Evolutionary conservation across 2,329 filamentous ascomycete genomes (phyloP).

Genomic region (Fusarium papillatum): DNA sequence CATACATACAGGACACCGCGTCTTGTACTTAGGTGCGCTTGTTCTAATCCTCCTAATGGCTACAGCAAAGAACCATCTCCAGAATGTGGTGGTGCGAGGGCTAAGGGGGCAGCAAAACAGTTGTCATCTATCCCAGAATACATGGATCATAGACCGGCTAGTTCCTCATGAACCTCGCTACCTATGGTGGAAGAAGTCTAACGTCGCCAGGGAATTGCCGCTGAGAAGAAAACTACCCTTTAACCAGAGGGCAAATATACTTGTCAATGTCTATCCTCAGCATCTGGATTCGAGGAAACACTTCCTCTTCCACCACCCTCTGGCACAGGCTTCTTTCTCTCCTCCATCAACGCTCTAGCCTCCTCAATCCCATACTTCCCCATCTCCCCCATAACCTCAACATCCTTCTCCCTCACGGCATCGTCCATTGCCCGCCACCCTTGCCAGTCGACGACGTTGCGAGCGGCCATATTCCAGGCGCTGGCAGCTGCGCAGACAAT

Average conservation of each 20-base stretch:
- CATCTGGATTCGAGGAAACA: not conserved
- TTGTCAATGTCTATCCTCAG: not conserved
- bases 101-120: not conserved
- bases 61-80: not conserved
- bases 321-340: conserved; percentile 23
- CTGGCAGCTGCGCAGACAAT: conserved; percentile 54
- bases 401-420: conserved; percentile 45
- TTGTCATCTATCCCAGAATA: not conserved
- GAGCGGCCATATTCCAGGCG: conserved; percentile 52
- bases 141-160: not conserved
- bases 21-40: no score
- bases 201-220: not conserved
- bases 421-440: conserved; percentile 45
- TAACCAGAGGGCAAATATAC: not conserved
- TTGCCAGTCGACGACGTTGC: conserved; percentile 53
- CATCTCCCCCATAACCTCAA: conserved; percentile 39
- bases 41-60: not conserved
- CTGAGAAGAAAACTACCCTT: not conserved
- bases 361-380: conserved; percentile 33
- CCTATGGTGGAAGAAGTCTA: not conserved
- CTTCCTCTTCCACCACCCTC: conserved; percentile 26
- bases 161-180: not conserved
- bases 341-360: conserved; percentile 31
- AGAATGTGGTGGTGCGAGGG: not conserved
- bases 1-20: no score